Percentiles rank a stretch among this genome's conserved stretches.
phyloP scores from a whole-genome alignment of 257 asterid genomes.

The Capsicum baccatum region DNA sequence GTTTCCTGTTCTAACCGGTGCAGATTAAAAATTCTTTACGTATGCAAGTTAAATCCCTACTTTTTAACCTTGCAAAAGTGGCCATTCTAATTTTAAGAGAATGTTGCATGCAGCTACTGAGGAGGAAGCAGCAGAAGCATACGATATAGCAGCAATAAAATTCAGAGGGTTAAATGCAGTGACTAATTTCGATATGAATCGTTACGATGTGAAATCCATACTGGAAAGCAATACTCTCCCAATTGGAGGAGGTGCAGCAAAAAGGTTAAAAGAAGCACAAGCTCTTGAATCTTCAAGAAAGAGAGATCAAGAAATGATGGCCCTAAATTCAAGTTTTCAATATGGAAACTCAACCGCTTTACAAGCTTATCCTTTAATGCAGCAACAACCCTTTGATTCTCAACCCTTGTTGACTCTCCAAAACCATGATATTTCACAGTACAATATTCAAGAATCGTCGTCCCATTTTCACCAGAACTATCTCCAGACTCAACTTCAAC shows the following conservation, averaged over 20 bases:
- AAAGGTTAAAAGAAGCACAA: slow-evolving; percentile 82
- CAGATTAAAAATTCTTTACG: neutral
- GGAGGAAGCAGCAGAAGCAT: slow-evolving; percentile 98
- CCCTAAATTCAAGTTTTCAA: slow-evolving; percentile 55
- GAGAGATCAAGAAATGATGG: slow-evolving; percentile 63
- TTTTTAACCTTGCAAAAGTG: neutral
- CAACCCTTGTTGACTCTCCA: slow-evolving; percentile 60
- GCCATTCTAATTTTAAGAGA: neutral
- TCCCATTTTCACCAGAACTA: slow-evolving; percentile 51
- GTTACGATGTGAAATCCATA: slow-evolving; percentile 86
- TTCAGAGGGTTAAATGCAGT: slow-evolving; percentile 88
- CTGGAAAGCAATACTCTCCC: slow-evolving; percentile 86
- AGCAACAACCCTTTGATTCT: slow-evolving; percentile 47
- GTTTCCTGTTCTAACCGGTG: neutral
- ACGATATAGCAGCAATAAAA: slow-evolving; percentile 88
- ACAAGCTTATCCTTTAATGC: slow-evolving; percentile 57
- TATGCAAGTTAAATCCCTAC: neutral
- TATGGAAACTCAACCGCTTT: slow-evolving; percentile 49
- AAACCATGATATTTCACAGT: slow-evolving; percentile 53
- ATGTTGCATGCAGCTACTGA: slow-evolving; percentile 63
- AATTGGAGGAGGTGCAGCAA: slow-evolving; percentile 88
- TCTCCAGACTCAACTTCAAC: slow-evolving; percentile 65
- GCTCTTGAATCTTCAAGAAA: slow-evolving; percentile 72
- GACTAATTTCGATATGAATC: slow-evolving; percentile 88
- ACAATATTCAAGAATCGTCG: slow-evolving; percentile 37